phyloP scores from a whole-genome alignment of 225 moss, liverwort and hornwort species.

The Asterella californica region DNA sequence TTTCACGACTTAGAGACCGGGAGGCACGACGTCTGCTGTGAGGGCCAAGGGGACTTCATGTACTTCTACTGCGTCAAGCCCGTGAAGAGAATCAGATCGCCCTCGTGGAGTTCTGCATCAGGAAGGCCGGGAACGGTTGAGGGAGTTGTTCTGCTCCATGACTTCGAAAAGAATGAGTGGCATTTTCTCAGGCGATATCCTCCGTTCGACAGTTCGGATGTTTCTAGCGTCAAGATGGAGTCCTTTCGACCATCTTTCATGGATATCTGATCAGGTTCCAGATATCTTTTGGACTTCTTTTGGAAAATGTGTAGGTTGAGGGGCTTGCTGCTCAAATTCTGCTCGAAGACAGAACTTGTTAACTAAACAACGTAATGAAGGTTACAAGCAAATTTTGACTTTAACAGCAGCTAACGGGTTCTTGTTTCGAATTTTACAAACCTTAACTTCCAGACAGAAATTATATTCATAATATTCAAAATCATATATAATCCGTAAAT shows the following conservation, averaged over 20 bases:
- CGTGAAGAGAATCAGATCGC: too few relatives aligned
- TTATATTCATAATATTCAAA: too few relatives aligned
- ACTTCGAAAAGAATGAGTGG: background rate
- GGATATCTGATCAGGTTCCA: background rate
- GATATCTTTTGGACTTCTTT: too few relatives aligned
- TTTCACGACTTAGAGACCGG: background rate
- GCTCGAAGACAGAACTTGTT: too few relatives aligned
- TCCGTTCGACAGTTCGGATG: background rate
- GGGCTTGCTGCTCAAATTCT: too few relatives aligned
- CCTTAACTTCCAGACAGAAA: too few relatives aligned
- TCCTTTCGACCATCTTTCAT: conserved; percentile 5
- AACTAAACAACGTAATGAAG: too few relatives aligned
- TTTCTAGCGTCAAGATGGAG: background rate
- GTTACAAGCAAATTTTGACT: too few relatives aligned
- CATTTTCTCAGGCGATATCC: background rate
- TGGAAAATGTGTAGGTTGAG: too few relatives aligned
- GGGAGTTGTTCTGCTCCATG: conserved; percentile 3
- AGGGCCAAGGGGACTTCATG: conserved; percentile 1
- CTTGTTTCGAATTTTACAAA: too few relatives aligned
- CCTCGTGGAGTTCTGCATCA: background rate
- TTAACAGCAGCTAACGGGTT: too few relatives aligned
- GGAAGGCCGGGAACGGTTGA: background rate
- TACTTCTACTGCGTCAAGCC: conserved; percentile 2
- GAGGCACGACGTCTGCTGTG: background rate
- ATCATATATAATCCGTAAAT: too few relatives aligned